Evolutionary conservation across 805 yeast genomes (phyloP), one percentile per base, ranked within the genome.

Genomic region (Lipomyces starkeyi): DNA sequence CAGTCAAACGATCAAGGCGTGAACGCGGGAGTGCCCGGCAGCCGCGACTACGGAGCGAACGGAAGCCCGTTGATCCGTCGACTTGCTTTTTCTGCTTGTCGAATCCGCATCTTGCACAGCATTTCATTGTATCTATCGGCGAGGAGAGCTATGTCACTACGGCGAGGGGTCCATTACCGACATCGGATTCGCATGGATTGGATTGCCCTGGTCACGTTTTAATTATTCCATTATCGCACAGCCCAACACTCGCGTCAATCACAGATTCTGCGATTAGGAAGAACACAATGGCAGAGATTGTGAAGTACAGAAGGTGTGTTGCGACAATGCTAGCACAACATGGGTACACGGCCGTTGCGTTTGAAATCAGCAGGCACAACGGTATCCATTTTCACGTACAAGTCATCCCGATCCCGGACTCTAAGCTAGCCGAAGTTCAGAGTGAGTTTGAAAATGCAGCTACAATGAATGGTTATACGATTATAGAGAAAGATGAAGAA

Each of bases 71-170:
- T 32, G 70, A 70, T 32, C 71, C 75, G 13, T 71, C 73, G 20
- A 34, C 65, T 11, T 93, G 98, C 75, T 93, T 91, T 78, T 91
- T 93, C 75, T 93, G 97, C 76, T 83, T 93, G 22, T 86, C 94
- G 0, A 91, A 91, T 74, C 90, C 97, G 0, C 84, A 87, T 14
- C 83, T 90, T 6, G 93, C 89, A 71, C 82, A 90, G 1, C 96
- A 92, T 76, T 87, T 93, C 89, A 86, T 93, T 13, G 83, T 92
- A 0, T 85, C 95, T 0, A 89, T 93, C 62, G 94, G 91, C 0
- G 83, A 84, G 13, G 80, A 81, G 58, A 79, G 87, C 0, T 93
- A 92, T 76, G 61, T 93, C 66, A 88, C 97, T 0, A 82, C 88
- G 17, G 96, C 97, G 0, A 92, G 90, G 75, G 98, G 98, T 0